These are phyloP conservation scores for Coemansia sp. DNA, from an alignment of 192 early-diverging fungal genomes.

Conservation along the genomic window DNA sequence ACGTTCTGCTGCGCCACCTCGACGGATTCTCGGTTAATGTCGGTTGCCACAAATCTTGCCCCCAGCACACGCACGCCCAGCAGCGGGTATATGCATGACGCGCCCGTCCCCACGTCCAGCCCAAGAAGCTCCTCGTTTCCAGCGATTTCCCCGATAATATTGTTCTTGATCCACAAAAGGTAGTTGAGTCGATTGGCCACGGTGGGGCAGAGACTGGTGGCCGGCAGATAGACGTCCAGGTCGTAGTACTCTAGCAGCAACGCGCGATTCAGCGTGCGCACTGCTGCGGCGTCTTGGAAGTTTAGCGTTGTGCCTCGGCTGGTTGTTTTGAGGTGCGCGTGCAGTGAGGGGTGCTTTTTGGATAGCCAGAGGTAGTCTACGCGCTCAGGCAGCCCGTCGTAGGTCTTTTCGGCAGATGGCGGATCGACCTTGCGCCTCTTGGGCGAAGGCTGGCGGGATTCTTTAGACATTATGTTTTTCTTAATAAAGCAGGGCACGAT, in stretches of 20 bases:
- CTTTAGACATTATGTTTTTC: too few species aligned
- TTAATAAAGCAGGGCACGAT: too few species aligned
- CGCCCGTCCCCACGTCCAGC: conserved; percentile 68
- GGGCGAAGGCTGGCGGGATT: too few species aligned
- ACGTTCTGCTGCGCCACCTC: conserved; percentile 68
- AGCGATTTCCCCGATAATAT: conserved; percentile 15
- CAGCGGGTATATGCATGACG: conserved; percentile 90
- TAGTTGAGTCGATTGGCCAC: conserved; percentile 36
- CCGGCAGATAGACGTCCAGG: conserved; percentile 22
- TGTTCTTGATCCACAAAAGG: conserved; percentile 22
- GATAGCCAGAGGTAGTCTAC: too few species aligned
- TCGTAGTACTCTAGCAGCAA: conserved; percentile 37
- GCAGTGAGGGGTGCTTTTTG: too few species aligned
- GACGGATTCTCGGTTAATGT: conserved; percentile 64
- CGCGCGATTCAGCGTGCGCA: conserved; percentile 29
- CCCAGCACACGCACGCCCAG: conserved; percentile 61
- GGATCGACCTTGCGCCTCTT: too few species aligned
- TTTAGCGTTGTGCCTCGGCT: too few species aligned
- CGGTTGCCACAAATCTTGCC: conserved; percentile 69
- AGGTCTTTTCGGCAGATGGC: too few species aligned
- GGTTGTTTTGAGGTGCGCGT: too few species aligned
- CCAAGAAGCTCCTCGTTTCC: neutral
- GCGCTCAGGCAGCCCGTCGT: too few species aligned
- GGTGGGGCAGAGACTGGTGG: conserved; percentile 28
- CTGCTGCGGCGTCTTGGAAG: conserved; percentile 16